Percentiles rank a stretch among this genome's conserved stretches.
phyloP scores from a whole-genome alignment of 2,329 filamentous ascomycete species.

The Tolypocladium inflatum region DNA sequence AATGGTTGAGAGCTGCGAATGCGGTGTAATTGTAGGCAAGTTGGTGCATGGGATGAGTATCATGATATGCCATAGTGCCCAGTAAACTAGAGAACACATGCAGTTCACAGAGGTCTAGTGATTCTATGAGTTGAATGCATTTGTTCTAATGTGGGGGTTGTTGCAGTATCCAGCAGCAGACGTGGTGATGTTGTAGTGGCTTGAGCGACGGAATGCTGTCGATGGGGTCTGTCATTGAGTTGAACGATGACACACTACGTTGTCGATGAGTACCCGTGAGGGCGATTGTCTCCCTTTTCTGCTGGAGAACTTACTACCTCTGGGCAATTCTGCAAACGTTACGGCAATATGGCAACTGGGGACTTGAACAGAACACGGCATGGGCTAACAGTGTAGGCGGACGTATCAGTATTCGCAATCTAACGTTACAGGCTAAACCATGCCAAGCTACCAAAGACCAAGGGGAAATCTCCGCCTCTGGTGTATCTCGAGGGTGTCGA shows the following conservation, averaged over 20 bases:
- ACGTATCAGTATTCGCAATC: background rate
- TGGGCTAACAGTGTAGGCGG: background rate
- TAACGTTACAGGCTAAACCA: background rate
- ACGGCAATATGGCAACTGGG: too few relatives aligned
- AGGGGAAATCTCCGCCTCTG: background rate
- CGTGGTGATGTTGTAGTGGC: background rate
- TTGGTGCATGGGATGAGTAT: slow-evolving; percentile 14
- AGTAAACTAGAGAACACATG: slow-evolving; percentile 2
- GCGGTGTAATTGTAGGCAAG: slow-evolving; percentile 18
- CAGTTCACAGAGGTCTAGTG: too few relatives aligned
- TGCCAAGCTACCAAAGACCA: background rate
- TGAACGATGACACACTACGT: background rate
- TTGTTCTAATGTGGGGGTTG: background rate
- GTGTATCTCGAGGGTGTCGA: background rate
- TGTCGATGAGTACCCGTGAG: too few relatives aligned
- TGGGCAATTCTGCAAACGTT: too few relatives aligned
- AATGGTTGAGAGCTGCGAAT: slow-evolving; percentile 18
- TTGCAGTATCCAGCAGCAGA: too few relatives aligned
- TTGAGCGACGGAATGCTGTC: too few relatives aligned
- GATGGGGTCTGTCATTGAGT: background rate
- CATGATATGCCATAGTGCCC: slow-evolving; percentile 7
- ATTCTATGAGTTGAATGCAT: background rate
- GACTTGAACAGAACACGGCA: too few relatives aligned
- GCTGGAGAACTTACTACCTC: background rate
- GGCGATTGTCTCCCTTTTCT: background rate